Conservation (phyloP, 495 filamentous ascomycete genomes). For the Hypoxylon subgilvum region DNA sequence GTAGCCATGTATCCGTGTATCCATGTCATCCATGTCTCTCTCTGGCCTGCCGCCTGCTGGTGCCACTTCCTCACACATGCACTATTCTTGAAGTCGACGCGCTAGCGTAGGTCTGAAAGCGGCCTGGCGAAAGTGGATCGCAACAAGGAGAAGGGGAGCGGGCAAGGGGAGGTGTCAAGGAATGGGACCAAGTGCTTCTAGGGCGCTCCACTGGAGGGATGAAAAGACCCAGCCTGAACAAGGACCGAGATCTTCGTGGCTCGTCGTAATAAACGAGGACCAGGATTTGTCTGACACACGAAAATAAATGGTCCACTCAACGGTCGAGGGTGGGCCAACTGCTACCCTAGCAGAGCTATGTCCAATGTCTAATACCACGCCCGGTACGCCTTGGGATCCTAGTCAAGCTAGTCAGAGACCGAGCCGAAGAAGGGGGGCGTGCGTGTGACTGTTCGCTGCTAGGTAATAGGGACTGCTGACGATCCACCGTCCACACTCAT, state of each 20-base stretch:
- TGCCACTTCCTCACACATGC: constrained; percentile 41
- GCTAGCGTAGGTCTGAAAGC: constrained; percentile 44
- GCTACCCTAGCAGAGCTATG: constrained; percentile 41
- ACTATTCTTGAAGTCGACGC: constrained; percentile 45
- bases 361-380: constrained; percentile 44
- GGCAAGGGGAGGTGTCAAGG: constrained; percentile 36
- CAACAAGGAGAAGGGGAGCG: constrained; percentile 22
- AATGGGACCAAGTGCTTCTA: constrained; percentile 42
- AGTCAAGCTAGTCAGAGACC: constrained; percentile 29
- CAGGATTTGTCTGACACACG: constrained; percentile 49
- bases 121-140: constrained; percentile 33
- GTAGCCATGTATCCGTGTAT: no score
- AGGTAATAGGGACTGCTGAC: constrained; percentile 9
- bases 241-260: constrained; percentile 42
- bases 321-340: constrained; percentile 37
- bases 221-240: constrained; percentile 37
- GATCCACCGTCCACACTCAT: background rate
- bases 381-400: constrained; percentile 25
- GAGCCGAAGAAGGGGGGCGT: constrained; percentile 35
- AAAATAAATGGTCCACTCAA: constrained; percentile 47
- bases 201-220: constrained; percentile 40
- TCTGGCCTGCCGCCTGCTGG: constrained; percentile 40
- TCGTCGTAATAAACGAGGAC: constrained; percentile 45
- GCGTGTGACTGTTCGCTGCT: constrained; percentile 36
- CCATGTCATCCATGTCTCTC: constrained; percentile 36